These are phyloP conservation scores for Maudiozyma pseudohumilis DNA, from an alignment of 805 yeast genomes.

Conservation along the genomic window DNA sequence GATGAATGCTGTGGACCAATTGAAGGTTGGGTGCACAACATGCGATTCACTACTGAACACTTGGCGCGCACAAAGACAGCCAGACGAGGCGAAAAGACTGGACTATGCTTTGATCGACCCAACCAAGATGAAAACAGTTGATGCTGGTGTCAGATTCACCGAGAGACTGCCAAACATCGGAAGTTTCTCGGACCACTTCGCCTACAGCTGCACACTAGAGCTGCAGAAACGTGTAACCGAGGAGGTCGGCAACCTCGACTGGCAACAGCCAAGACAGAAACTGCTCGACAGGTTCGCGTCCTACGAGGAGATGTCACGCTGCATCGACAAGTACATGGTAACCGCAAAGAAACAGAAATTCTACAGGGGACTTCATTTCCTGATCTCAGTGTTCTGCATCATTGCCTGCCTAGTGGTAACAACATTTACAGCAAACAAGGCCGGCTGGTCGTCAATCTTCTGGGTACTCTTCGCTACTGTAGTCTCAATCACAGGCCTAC, in stretches of 20 bases:
- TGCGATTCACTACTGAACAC: slow-evolving; percentile 84
- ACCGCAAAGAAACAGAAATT: slow-evolving; percentile 49
- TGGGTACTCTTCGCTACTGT: slow-evolving; percentile 47
- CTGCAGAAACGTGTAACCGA: slow-evolving; percentile 8
- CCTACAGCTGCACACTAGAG: slow-evolving; percentile 43
- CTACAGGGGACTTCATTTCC: slow-evolving; percentile 61
- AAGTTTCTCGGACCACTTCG: slow-evolving; percentile 90
- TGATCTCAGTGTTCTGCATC: slow-evolving; percentile 40
- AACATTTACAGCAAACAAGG: slow-evolving; percentile 47
- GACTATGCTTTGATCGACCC: slow-evolving; percentile 82
- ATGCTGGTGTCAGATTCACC: slow-evolving; percentile 67
- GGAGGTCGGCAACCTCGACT: background rate
- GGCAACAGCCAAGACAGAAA: slow-evolving; percentile 4
- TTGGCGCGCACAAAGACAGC: slow-evolving; percentile 48
- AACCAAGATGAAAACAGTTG: slow-evolving; percentile 38
- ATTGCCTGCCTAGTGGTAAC: slow-evolving; percentile 47
- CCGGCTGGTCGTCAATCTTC: slow-evolving; percentile 57
- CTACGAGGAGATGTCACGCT: slow-evolving; percentile 41
- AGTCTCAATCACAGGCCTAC: slow-evolving; percentile 53
- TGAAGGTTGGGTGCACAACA: slow-evolving; percentile 69
- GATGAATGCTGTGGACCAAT: slow-evolving; percentile 51
- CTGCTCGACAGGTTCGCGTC: slow-evolving; percentile 13
- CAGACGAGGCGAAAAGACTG: slow-evolving; percentile 71
- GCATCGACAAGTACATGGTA: slow-evolving; percentile 39
- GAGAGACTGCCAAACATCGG: slow-evolving; percentile 59